These are phyloP conservation scores for Omphalea diandra DNA, from an alignment of 441 rosid genomes.

Conservation along the genomic window DNA sequence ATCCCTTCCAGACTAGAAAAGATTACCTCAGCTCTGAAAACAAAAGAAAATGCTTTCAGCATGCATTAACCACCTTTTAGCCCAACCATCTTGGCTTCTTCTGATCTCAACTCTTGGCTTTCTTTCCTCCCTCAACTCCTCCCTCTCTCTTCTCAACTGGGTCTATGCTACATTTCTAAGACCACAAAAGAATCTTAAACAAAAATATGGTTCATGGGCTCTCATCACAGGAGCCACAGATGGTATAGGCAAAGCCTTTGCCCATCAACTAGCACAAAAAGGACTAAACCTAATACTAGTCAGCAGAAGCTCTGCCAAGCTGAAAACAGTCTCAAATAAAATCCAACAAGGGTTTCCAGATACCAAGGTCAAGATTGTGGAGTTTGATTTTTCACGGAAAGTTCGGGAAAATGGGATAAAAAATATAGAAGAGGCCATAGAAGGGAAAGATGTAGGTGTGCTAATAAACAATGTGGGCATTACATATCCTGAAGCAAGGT, in stretches of 20 bases:
- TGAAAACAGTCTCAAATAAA: constrained; percentile 39
- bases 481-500: constrained; percentile 69
- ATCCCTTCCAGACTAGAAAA: no score
- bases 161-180: constrained; percentile 40
- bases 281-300: constrained; percentile 72
- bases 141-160: constrained; percentile 48
- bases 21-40: not conserved
- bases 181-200: constrained; percentile 40
- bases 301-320: constrained; percentile 53
- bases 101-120: constrained; percentile 50
- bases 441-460: constrained; percentile 62
- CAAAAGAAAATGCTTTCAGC: constrained; percentile 24
- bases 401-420: constrained; percentile 23
- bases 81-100: constrained; percentile 37
- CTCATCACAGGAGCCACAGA: constrained; percentile 77
- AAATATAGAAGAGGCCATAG: constrained; percentile 44
- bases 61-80: constrained; percentile 21
- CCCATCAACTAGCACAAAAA: constrained; percentile 48
- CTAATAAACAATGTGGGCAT: constrained; percentile 79
- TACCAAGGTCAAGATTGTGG: constrained; percentile 41
- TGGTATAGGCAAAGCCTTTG: constrained; percentile 77
- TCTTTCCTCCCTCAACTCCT: constrained; percentile 38
- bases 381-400: constrained; percentile 50
- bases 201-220: constrained; percentile 73
- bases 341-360: constrained; percentile 37